Evolutionary conservation across 1,139 yeast species (phyloP), one percentile per base, ranked within the genome.

Genomic region (Saccharomyces pastorianus): DNA sequence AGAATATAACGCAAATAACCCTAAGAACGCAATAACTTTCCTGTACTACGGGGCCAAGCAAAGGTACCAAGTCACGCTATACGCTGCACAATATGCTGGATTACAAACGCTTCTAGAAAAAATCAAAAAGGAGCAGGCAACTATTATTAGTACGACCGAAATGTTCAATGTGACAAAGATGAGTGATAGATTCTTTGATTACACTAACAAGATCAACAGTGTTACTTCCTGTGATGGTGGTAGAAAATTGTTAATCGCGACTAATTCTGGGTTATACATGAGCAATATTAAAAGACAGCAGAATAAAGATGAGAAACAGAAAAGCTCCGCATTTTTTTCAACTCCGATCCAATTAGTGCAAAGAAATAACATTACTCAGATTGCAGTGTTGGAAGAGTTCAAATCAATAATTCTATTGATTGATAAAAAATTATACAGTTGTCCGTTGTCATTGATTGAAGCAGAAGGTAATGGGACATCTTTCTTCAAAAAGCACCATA

Each of bases 201-300:
- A 71, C 55, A 83, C 85, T 26, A 88, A 88, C 66, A 82, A 85
- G 59, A 89, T 93, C 61, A 90, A 88, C 65, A 90, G 98, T 74
- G 95, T 93, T 29, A 91, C 88, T 41, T 96, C 97, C 32, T 85
- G 91, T 68, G 96, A 93, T 66, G 97, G 97, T 55, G 98, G 99
- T 26, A 81, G 96, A 60, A 88, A 91, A 69, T 73, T 91, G 60
- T 71, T 93, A 49, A 91, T 88, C 65, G 98, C 98, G 50, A 90
- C 98, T 0, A 96, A 90, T 67, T 80, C 85, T 3, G 99, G 99
- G 8, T 84, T 93, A 6, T 95, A 88, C 78, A 82, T 89, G 49
- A 83, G 95, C 49, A 81, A 80, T 51, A 78, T 82, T 48, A 71
- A 74, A 59, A 61, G 76, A 61, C 71, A 79, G 64, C 64, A 72